A percentile compares a stretch with the other conserved stretches of the same genome.
Evolutionary conservation across 805 yeast genomes (phyloP).

Genomic region (Kuraishia borneana): DNA sequence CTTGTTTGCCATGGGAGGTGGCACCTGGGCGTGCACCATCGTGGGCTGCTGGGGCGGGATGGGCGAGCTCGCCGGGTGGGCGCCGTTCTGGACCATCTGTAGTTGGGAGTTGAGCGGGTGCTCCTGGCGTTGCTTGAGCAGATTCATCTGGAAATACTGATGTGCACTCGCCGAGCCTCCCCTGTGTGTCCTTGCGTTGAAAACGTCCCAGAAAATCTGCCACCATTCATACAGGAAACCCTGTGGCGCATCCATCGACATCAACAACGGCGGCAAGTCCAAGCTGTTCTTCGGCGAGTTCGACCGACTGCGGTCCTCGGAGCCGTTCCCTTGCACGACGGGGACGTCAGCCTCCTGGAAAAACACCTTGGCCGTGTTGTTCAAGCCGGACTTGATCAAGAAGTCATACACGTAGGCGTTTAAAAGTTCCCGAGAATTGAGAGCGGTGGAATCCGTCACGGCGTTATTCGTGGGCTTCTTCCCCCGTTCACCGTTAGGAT

Average conservation of each 20-base stretch:
- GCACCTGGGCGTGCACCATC: constrained; percentile 7
- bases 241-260: constrained; percentile 72
- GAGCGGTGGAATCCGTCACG: constrained; percentile 32
- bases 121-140: constrained; percentile 49
- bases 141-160: constrained; percentile 58
- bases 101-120: constrained; percentile 12
- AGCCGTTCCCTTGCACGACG: constrained; percentile 14
- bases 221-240: constrained; percentile 92
- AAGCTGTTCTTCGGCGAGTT: constrained; percentile 4
- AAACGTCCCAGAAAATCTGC: constrained; percentile 92
- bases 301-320: constrained; percentile 1
- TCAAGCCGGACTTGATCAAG: constrained; percentile 59
- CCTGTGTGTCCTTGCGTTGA: constrained; percentile 65
- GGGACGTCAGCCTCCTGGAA: constrained; percentile 69
- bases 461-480: constrained; percentile 15
- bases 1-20: constrained; percentile 1
- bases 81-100: constrained; percentile 1
- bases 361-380: constrained; percentile 64
- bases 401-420: constrained; percentile 86
- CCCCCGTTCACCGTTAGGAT: not conserved
- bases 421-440: constrained; percentile 44
- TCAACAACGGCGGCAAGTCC: constrained; percentile 36
- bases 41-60: constrained; percentile 9
- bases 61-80: constrained; percentile 3
- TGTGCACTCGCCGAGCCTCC: constrained; percentile 54